These are phyloP conservation scores for Barnettozyma wickerhamii DNA, from an alignment of 805 yeast genomes.

Conservation along the genomic window DNA sequence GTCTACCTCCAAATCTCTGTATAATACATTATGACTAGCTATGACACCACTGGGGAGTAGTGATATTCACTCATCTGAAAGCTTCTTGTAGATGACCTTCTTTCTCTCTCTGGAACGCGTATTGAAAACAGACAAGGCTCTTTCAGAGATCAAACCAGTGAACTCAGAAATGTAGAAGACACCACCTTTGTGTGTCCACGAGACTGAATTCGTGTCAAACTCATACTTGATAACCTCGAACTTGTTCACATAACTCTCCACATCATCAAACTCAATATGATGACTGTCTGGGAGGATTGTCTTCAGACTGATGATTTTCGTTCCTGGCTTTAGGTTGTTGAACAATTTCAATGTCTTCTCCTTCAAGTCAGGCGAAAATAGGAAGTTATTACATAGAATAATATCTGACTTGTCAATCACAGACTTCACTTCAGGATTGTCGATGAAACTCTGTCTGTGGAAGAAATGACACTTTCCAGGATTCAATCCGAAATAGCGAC, in stretches of 20 bases:
- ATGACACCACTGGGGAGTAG: too few relatives aligned
- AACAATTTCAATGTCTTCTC: slow-evolving; percentile 62
- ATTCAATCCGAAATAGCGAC: slow-evolving; percentile 58
- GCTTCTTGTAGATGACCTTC: slow-evolving; percentile 9
- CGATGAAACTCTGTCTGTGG: slow-evolving; percentile 66
- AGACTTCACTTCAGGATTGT: slow-evolving; percentile 50
- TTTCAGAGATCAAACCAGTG: slow-evolving; percentile 19
- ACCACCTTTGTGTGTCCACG: slow-evolving; percentile 83
- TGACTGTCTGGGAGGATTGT: slow-evolving; percentile 77
- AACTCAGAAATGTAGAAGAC: slow-evolving; percentile 66
- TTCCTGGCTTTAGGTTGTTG: slow-evolving; percentile 61
- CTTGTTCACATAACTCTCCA: slow-evolving; percentile 56
- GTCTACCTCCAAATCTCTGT: too few relatives aligned
- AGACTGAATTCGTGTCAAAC: slow-evolving; percentile 69
- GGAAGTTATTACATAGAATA: slow-evolving; percentile 74
- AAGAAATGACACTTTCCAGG: slow-evolving; percentile 55
- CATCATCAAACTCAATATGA: slow-evolving; percentile 47
- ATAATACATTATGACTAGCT: too few relatives aligned
- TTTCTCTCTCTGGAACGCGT: slow-evolving; percentile 22
- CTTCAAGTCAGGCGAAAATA: slow-evolving; percentile 75
- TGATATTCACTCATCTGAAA: too few relatives aligned
- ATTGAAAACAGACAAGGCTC: slow-evolving; percentile 31
- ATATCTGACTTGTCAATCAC: slow-evolving; percentile 63
- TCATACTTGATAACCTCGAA: slow-evolving; percentile 57
- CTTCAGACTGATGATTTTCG: slow-evolving; percentile 74